Conservation (phyloP, 768 basidiomycete species). For the Albatrellus ellisii region DNA sequence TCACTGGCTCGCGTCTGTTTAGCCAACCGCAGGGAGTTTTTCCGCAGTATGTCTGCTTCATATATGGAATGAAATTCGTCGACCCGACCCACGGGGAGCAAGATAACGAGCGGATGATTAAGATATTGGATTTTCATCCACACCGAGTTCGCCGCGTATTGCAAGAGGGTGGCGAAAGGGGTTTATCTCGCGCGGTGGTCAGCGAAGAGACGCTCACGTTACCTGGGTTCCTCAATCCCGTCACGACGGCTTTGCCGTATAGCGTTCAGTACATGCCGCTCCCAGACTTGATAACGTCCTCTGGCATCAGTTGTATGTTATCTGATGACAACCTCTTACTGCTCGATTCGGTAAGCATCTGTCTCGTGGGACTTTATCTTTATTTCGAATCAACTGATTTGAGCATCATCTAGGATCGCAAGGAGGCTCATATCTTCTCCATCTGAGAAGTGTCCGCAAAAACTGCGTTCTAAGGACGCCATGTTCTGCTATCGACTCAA, state of each 20-base stretch:
- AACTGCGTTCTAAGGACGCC: too few species aligned
- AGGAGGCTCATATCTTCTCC: too few species aligned
- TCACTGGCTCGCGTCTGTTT: not conserved
- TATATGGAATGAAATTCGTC: slow-evolving; percentile 11
- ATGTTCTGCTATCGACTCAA: too few species aligned
- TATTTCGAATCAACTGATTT: too few species aligned
- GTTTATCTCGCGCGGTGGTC: not conserved
- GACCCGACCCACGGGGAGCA: not conserved
- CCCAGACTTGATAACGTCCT: too few species aligned
- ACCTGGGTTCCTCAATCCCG: not conserved
- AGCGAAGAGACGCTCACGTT: not conserved
- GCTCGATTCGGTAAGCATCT: too few species aligned
- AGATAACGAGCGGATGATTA: not conserved
- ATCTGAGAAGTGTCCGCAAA: too few species aligned
- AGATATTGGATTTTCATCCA: slow-evolving; percentile 10
- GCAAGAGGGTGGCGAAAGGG: slow-evolving; percentile 5
- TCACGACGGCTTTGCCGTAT: not conserved
- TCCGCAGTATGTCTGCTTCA: slow-evolving; percentile 6
- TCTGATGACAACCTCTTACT: too few species aligned
- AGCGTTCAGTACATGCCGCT: slow-evolving; percentile 7
- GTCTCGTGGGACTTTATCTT: too few species aligned
- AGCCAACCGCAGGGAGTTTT: not conserved
- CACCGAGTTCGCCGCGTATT: slow-evolving; percentile 3
- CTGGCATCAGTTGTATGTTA: too few species aligned
- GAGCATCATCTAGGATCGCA: too few species aligned